phyloP scores from a whole-genome alignment of 2,329 filamentous ascomycete species.

The Hypomyces perniciosus region DNA sequence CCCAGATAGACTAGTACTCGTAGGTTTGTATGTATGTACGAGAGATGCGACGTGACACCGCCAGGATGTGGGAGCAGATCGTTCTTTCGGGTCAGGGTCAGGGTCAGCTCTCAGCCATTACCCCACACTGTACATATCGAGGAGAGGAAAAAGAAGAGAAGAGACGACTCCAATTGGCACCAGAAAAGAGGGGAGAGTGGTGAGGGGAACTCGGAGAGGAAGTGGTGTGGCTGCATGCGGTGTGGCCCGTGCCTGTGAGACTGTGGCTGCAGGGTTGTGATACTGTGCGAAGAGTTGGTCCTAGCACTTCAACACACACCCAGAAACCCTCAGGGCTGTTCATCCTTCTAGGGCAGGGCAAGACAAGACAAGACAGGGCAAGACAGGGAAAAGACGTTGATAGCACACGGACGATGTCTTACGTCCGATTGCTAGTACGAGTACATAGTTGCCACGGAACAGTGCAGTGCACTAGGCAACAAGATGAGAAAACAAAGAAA shows the following conservation, averaged over 20 bases:
- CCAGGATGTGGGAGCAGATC: conserved; percentile 13
- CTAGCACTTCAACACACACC: too few species aligned
- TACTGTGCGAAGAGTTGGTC: too few species aligned
- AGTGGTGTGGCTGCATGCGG: conserved; percentile 5
- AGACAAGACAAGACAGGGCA: too few species aligned
- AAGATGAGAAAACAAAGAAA: neutral
- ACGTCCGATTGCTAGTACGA: conserved; percentile 1
- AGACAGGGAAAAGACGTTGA: too few species aligned
- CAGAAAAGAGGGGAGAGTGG: conserved; percentile 6
- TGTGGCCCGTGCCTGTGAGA: too few species aligned
- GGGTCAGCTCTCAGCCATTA: conserved; percentile 4
- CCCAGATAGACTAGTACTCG: neutral
- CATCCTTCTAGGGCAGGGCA: too few species aligned
- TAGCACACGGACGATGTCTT: neutral
- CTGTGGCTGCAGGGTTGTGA: too few species aligned
- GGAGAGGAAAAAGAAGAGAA: neutral
- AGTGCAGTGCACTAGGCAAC: conserved; percentile 3
- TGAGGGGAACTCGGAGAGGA: neutral
- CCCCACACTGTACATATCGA: conserved; percentile 8
- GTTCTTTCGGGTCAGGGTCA: conserved; percentile 16
- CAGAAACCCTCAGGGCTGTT: too few species aligned
- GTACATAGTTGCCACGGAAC: neutral
- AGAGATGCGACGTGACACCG: conserved; percentile 23
- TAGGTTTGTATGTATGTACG: conserved; percentile 1
- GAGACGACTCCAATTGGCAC: conserved; percentile 6